Conservation (phyloP, 768 basidiomycete genomes). For the Crepidotus variabilis region DNA sequence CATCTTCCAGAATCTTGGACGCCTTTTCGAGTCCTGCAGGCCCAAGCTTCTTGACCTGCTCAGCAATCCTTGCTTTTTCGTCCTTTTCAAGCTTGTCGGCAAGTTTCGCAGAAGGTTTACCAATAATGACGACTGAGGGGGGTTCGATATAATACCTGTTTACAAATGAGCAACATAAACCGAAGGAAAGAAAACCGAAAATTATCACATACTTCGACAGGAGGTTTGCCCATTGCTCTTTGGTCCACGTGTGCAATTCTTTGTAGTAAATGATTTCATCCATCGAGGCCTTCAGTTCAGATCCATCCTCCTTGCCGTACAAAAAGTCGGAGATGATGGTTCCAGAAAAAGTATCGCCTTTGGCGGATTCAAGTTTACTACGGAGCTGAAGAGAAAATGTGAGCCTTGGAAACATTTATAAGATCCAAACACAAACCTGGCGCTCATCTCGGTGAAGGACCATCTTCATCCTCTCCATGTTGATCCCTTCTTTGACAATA, state of each 20-base stretch:
- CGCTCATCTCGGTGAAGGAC: slow-evolving; percentile 85
- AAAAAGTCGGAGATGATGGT: slow-evolving; percentile 80
- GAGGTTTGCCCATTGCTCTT: slow-evolving; percentile 71
- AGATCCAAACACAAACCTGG: slow-evolving; percentile 46
- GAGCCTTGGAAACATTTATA: slow-evolving; percentile 3
- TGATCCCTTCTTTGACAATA: slow-evolving; percentile 72
- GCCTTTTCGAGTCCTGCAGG: slow-evolving; percentile 75
- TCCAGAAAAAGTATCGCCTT: slow-evolving; percentile 75
- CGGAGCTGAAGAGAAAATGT: slow-evolving; percentile 50
- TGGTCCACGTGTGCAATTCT: slow-evolving; percentile 66
- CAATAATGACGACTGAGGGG: slow-evolving; percentile 70
- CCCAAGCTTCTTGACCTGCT: slow-evolving; percentile 69
- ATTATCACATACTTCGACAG: slow-evolving; percentile 54
- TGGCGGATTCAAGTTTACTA: slow-evolving; percentile 78
- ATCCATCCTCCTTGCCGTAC: slow-evolving; percentile 81
- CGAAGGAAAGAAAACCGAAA: background rate
- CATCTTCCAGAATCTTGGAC: slow-evolving; percentile 64
- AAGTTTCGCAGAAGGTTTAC: slow-evolving; percentile 83
- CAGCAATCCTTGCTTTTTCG: slow-evolving; percentile 73
- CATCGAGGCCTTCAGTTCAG: slow-evolving; percentile 67
- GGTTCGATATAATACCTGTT: slow-evolving; percentile 76
- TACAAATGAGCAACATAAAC: background rate
- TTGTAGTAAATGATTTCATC: slow-evolving; percentile 76
- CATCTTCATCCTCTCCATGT: slow-evolving; percentile 88
- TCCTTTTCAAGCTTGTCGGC: slow-evolving; percentile 77